Evolutionary conservation across 1,284 basidiomycete genomes (phyloP).

Genomic region (Apiotrichum montevideense): DNA sequence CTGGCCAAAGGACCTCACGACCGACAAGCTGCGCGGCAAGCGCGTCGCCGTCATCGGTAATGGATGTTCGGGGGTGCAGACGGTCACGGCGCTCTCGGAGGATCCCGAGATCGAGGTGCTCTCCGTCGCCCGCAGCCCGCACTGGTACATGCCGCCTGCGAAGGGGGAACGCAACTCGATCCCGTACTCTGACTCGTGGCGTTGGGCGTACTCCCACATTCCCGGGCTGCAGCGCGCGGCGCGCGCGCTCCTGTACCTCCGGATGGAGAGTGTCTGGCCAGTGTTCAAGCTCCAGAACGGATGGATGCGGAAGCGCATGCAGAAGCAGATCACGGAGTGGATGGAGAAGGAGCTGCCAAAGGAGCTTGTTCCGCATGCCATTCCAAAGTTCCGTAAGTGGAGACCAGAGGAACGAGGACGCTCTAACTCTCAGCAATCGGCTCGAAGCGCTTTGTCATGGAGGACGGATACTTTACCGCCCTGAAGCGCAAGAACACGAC

Average conservation of each 20-base stretch:
- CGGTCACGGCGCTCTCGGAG: conserved; percentile 19
- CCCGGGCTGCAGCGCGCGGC: background rate
- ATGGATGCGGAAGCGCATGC: background rate
- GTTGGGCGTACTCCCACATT: background rate
- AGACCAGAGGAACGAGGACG: too few relatives aligned
- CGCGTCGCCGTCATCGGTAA: conserved; percentile 3
- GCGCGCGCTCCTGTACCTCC: background rate
- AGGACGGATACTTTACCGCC: conserved; percentile 21
- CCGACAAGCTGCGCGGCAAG: background rate
- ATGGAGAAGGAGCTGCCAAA: conserved; percentile 14
- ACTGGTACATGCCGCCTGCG: conserved; percentile 19
- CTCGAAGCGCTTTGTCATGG: conserved; percentile 20
- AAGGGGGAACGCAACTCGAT: conserved; percentile 1
- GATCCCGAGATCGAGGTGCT: conserved; percentile 22
- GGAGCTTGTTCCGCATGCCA: conserved; percentile 11
- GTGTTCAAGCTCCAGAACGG: background rate
- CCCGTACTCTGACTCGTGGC: background rate
- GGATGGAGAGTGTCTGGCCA: background rate
- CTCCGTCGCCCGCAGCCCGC: conserved; percentile 19
- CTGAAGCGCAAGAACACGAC: conserved; percentile 23
- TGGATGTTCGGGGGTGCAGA: conserved; percentile 21
- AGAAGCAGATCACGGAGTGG: background rate
- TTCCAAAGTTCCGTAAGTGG: conserved; percentile 21
- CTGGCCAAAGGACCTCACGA: conserved; percentile 3
- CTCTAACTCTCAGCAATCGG: conserved; percentile 14